These are phyloP conservation scores for Circinella minor DNA, from an alignment of 371 early-diverging fungal species.

Conservation along the genomic window DNA sequence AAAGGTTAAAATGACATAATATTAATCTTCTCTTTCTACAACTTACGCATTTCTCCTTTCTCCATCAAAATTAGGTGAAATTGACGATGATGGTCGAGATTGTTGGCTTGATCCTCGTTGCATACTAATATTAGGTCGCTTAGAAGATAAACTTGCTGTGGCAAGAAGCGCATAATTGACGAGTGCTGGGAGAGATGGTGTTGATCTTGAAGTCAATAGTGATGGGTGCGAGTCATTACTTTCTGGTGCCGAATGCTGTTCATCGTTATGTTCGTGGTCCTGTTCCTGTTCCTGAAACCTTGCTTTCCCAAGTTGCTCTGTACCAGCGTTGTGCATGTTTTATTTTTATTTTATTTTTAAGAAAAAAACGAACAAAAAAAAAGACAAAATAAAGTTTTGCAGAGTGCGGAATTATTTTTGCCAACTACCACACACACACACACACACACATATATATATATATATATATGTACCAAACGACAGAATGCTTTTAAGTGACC, in stretches of 20 bases:
- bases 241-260: slow-evolving; percentile 1
- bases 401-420: no score
- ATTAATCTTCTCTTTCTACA: not conserved
- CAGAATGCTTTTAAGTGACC: no score
- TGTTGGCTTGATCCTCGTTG: slow-evolving; percentile 27
- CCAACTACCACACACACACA: no score
- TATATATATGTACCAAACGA: no score
- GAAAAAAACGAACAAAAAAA: no score
- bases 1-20: not conserved
- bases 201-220: slow-evolving; percentile 32
- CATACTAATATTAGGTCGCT: slow-evolving; percentile 20
- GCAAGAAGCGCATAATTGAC: slow-evolving; percentile 32
- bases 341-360: no score
- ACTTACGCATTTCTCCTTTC: slow-evolving; percentile 5
- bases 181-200: slow-evolving; percentile 42
- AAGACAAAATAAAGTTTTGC: no score
- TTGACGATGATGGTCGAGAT: slow-evolving; percentile 10
- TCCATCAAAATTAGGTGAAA: not conserved
- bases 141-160: slow-evolving; percentile 19
- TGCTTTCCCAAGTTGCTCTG: not conserved
- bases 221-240: slow-evolving; percentile 1
- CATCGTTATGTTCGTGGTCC: not conserved
- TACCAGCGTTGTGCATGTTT: no score
- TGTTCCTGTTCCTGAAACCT: not conserved
- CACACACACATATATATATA: no score